Base-by-base conservation (phyloP, 140 eudicot genomes). In the Senecio squalidus region DNA sequence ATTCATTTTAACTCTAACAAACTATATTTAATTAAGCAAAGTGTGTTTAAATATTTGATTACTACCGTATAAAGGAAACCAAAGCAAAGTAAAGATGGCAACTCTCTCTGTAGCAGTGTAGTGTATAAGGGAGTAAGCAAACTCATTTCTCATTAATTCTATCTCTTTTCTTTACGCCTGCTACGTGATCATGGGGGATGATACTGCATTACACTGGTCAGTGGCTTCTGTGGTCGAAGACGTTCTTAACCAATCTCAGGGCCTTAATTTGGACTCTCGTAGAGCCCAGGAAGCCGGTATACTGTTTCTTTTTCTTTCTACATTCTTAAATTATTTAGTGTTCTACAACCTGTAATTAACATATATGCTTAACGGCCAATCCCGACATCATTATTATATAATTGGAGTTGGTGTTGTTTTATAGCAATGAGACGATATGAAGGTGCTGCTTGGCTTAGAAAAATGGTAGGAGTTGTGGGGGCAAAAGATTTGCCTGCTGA, bases 401-500 rank as follows among this genome's bases (percentile, higher is more conserved):
- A n/a, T n/a, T n/a, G n/a, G n/a, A n/a, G n/a, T n/a, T n/a, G n/a
- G n/a, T n/a, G n/a, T n/a, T n/a, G n/a, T n/a, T n/a, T n/a, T n/a
- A n/a, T n/a, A 89, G 97, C 95, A 36, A 71, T 72, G 40, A 74
- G 95, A 73, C 79, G 97, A 60, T 84, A 84, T 43, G 95, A 89
- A 73, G 95, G 92, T 23, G 97, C 95, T 13, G 85, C 83, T 17
- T 89, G 97, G 97, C 63, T 89, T 62, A 73, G 92, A 67, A 89
- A 89, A 80, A 74, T 75, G 85, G 84, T 85, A 1, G 97, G 97
- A 71, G 88, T 89, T 22, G 97, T 89, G 30, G 92, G 85, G 0
- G 89, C 91, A 10, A 84, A 70, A 62, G 97, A 89, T 79, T 79
- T 89, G 73, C 95, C 97, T 0, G 88, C 97, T 8, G 97, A 84